Percentiles rank a stretch among this genome's conserved stretches.
These are phyloP conservation scores for Hypericum perforatum DNA, from an alignment of 345 rosid genomes.

Conservation along the genomic window DNA sequence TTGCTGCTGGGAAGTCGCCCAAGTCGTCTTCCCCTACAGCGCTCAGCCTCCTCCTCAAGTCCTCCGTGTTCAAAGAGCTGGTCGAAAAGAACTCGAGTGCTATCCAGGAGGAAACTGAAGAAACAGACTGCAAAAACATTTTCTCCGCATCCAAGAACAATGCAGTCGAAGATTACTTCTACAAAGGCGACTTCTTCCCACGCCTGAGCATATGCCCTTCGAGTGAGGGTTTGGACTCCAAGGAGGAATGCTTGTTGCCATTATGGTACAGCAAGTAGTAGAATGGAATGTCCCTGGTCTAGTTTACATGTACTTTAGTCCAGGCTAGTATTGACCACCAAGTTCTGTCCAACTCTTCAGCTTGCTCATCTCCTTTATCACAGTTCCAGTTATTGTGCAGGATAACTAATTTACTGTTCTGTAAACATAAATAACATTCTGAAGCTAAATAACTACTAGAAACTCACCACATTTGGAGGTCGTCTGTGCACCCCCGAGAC, in stretches of 20 bases:
- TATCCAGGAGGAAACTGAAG: conserved; percentile 5
- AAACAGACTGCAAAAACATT: neutral
- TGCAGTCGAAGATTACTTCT: conserved; percentile 13
- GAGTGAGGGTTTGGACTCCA: conserved; percentile 17
- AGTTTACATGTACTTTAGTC: conserved; percentile 4
- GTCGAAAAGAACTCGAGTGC: conserved; percentile 30
- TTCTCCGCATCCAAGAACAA: neutral
- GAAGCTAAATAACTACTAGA: neutral
- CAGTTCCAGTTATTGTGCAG: neutral
- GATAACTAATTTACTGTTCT: neutral
- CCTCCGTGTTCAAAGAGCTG: conserved; percentile 35
- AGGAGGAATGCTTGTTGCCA: conserved; percentile 5
- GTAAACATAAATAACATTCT: neutral
- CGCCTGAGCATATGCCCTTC: conserved; percentile 8
- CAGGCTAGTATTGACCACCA: neutral
- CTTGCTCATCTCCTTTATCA: neutral
- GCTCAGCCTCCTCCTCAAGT: conserved; percentile 35
- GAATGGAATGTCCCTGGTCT: conserved; percentile 17
- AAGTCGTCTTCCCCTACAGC: conserved; percentile 35
- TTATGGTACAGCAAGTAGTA: conserved; percentile 1
- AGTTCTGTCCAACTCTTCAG: neutral
- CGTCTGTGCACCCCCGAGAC: neutral
- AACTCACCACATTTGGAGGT: neutral
- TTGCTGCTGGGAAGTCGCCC: conserved; percentile 5
- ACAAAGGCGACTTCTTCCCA: conserved; percentile 4